Evolutionary conservation across 1,139 yeast genomes (phyloP), one percentile per base, ranked within the genome.

Genomic region (Groenewaldozyma sp.): DNA sequence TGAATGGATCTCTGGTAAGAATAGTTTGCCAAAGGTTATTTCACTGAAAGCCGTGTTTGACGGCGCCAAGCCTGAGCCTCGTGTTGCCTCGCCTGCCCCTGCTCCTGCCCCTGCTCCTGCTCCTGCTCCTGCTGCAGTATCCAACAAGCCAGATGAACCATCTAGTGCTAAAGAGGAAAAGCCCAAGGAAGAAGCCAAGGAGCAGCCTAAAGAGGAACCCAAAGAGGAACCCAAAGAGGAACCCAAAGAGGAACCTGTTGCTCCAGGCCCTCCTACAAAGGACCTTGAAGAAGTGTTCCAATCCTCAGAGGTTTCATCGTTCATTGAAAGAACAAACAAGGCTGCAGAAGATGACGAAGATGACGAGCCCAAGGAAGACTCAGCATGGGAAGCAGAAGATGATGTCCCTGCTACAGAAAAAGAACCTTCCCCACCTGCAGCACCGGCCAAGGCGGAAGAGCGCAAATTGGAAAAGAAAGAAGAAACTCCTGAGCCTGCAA

Each of bases 1-100:
- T 2, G 95, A 87, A 50, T 91, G 87, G 82, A 71, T 78, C 43
- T 63, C 60, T 22, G 97, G 96, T 27, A 79, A 86, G 59, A 71
- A 72, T 24, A 79, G 80, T 24, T 76, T 76, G 45, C 97, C 98
- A n/a, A 66, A 83, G 41, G 67, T 87, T 47, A 67, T 84, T 55
- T 74, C 78, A 32, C 74, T 93, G 80, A 81, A 74, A 54, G 74
- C 84, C 4, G 53, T 87, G 17, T 88, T 73, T 58, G 93, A 87
- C 21, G 95, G 95, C 18, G 62, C 73, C n/a, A 71, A 33, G 19
- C 42, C 41, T 24, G 35, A 39, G 33, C 17, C 38, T 20, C 42
- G 41, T 44, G 39, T 22, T n/a, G 41, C 31, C 16, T 14, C 28
- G 21, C 13, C 13, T 16, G 16, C 14, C 2, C 36, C 21, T 7